Evolutionary conservation across 2,329 filamentous ascomycete genomes (phyloP), one percentile per base, ranked within the genome.

Genomic region (Neofusicoccum sp.): DNA sequence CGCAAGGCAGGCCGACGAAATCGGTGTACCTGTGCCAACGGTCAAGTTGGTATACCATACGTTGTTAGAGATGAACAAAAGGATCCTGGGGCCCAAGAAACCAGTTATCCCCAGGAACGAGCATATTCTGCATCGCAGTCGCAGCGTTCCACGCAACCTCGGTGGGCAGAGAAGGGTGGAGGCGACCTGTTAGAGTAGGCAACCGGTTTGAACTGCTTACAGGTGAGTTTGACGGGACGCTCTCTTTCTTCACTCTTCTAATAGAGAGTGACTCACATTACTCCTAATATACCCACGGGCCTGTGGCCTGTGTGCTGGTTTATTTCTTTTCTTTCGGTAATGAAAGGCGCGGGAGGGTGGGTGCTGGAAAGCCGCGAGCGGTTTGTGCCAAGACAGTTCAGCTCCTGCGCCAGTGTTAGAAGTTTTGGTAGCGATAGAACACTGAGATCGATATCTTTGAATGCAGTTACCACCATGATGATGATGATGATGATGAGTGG

Each of bases 21-120:
- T 59, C n/a, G 61, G 61, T 1, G 61, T 63, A 1, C 61, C 44
- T 5, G 61, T 59, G 11, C 61, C 61, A 4, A 63, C 61, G 0
- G 33, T 63, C 52, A 63, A 63, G 52, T 28, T 54, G n/a, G 56
- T 59, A 3, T 63, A 63, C 54, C 33, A 59, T 11, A 63, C 37
- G 16, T 36, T 63, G 14, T 9, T 63, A 5, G 52, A 41, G 14
- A 63, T 63, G 54, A 63, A 63, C 45, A 33, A 7, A 6, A 34
- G 48, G 9, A 39, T 52, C 7, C 16, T 48, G 45, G 56, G 11
- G 4, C 34, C 45, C 8, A 12, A 28, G 7, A 8, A 29, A 22
- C 41, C 56, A 6, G 4, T 41, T 12, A 7, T n/a, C 7, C 2
- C 9, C n/a, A 39, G 9, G 9, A 58, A 22, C 6, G 16, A 33